Percentiles rank a stretch among this genome's conserved stretches.
These are phyloP conservation scores for Hygrocybe punicea DNA, from an alignment of 768 basidiomycete species.

Conservation along the genomic window DNA sequence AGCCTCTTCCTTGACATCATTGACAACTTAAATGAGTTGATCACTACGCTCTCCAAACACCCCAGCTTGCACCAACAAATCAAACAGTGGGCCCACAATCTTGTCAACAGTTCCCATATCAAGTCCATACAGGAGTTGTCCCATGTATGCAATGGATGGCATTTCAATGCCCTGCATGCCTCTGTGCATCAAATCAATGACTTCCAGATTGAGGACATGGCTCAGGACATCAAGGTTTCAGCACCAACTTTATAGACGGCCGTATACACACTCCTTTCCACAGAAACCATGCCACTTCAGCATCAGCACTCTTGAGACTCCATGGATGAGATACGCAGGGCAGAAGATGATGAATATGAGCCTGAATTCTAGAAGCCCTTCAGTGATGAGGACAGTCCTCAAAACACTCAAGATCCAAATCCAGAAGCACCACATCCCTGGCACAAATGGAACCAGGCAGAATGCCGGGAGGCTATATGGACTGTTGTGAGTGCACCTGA, in stretches of 20 bases:
- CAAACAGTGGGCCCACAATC: background rate
- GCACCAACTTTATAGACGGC: background rate
- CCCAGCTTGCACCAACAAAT: background rate
- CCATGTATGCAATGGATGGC: background rate
- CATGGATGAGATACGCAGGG: no score
- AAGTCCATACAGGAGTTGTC: background rate
- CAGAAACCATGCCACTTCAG: no score
- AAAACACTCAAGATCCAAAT: no score
- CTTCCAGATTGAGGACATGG: conserved; percentile 1
- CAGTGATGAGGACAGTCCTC: no score
- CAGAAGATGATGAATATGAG: no score
- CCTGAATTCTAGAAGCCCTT: no score
- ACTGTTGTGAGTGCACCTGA: background rate
- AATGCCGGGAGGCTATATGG: background rate
- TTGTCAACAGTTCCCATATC: background rate
- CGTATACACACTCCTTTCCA: background rate
- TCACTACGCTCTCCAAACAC: background rate
- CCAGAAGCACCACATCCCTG: background rate
- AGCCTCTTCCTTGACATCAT: background rate
- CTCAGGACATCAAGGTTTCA: background rate
- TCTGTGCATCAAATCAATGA: background rate
- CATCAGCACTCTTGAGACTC: no score
- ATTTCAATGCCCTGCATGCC: background rate
- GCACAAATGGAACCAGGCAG: background rate
- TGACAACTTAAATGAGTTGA: background rate